Percentiles rank a stretch among this genome's conserved stretches.
These are phyloP conservation scores for Suhomyces coccinellae DNA, from an alignment of 1,139 yeast genomes.

Conservation along the genomic window DNA sequence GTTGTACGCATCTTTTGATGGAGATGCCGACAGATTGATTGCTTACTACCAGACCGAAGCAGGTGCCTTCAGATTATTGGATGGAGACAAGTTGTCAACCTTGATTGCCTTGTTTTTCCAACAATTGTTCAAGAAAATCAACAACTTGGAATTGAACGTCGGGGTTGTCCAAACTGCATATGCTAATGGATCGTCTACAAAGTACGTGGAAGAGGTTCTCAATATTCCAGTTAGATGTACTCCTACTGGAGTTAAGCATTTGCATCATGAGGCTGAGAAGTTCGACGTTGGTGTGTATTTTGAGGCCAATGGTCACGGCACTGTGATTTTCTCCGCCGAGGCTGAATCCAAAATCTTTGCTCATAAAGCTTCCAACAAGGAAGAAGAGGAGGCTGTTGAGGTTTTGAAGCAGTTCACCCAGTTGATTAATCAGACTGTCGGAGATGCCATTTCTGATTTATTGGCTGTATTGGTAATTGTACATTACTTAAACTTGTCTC, in stretches of 20 bases:
- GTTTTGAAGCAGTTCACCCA: constrained; percentile 59
- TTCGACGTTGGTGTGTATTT: constrained; percentile 92
- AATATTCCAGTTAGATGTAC: constrained; percentile 84
- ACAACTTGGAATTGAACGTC: constrained; percentile 45
- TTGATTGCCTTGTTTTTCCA: constrained; percentile 71
- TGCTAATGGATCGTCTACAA: constrained; percentile 91
- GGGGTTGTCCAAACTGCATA: constrained; percentile 98
- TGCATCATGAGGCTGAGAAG: constrained; percentile 83
- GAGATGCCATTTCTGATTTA: constrained; percentile 93
- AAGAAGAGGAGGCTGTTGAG: constrained; percentile 46
- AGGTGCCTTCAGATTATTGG: constrained; percentile 65
- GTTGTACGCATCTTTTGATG: constrained; percentile 86
- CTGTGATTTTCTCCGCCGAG: constrained; percentile 74
- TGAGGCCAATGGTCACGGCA: constrained; percentile 99
- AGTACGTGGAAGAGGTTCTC: constrained; percentile 61
- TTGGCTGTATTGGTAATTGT: constrained; percentile 72
- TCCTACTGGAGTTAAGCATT: constrained; percentile 94
- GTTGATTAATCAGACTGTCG: constrained; percentile 92
- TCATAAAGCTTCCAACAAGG: constrained; percentile 21
- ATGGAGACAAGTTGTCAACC: constrained; percentile 93
- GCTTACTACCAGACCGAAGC: constrained; percentile 64
- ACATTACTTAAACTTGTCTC: constrained; percentile 52
- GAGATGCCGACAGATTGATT: constrained; percentile 95
- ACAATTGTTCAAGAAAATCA: constrained; percentile 45
- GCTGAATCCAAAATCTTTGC: constrained; percentile 42